These are phyloP conservation scores for Cladosporium sp. DNA, from an alignment of 2,329 filamentous ascomycete species.

Conservation along the genomic window DNA sequence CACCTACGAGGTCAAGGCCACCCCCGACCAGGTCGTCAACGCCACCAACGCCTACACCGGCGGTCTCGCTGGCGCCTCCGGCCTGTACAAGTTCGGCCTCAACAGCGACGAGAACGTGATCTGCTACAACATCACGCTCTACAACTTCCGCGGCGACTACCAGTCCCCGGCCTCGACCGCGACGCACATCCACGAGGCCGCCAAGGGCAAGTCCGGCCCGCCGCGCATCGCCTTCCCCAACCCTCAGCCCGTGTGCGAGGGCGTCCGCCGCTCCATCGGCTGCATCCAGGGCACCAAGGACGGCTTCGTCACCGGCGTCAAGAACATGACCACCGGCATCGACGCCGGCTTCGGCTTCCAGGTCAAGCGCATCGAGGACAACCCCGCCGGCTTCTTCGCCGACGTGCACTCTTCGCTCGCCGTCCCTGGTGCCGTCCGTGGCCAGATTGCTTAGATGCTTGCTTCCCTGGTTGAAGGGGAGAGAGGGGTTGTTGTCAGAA, in stretches of 20 bases:
- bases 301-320: slow-evolving; percentile 37
- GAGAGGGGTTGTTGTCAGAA: too few species aligned
- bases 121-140: slow-evolving; percentile 48
- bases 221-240: slow-evolving; percentile 49
- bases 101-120: slow-evolving; percentile 41
- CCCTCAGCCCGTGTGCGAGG: slow-evolving; percentile 32
- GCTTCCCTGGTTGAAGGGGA: too few species aligned
- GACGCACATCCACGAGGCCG: slow-evolving; percentile 51
- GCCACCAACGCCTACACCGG: slow-evolving; percentile 27
- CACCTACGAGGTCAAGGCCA: slow-evolving; percentile 43
- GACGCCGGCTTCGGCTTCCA: slow-evolving; percentile 45
- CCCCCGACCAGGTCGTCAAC: slow-evolving; percentile 46
- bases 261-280: slow-evolving; percentile 36
- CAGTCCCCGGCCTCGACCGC: slow-evolving; percentile 46
- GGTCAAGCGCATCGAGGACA: slow-evolving; percentile 45
- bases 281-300: slow-evolving; percentile 34
- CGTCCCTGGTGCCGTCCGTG: slow-evolving; percentile 47
- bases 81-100: slow-evolving; percentile 49
- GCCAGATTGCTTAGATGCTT: slow-evolving; percentile 37
- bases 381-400: slow-evolving; percentile 47
- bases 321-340: slow-evolving; percentile 30
- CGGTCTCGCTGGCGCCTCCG: slow-evolving; percentile 34
- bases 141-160: slow-evolving; percentile 46
- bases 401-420: slow-evolving; percentile 48
- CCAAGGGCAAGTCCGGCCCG: slow-evolving; percentile 43